phyloP scores from a whole-genome alignment of 2,329 filamentous ascomycete species.

The Chaetothyriales sp. region DNA sequence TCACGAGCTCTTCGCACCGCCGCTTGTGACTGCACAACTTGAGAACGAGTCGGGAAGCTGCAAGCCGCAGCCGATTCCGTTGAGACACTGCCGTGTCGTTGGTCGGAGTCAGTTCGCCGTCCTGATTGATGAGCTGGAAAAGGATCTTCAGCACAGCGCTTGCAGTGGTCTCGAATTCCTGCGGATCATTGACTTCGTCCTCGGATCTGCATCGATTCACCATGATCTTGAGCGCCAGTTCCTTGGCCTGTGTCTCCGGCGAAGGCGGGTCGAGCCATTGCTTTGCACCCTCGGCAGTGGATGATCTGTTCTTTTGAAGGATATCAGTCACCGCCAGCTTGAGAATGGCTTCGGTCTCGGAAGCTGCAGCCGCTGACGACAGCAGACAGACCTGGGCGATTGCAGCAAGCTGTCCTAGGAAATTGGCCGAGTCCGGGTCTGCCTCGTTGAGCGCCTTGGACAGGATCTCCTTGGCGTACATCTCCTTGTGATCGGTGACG shows the following conservation, averaged over 20 bases:
- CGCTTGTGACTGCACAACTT: conserved; percentile 68
- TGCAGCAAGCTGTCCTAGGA: conserved; percentile 43
- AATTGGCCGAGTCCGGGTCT: conserved; percentile 56
- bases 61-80: conserved; percentile 62
- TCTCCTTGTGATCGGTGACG: conserved; percentile 59
- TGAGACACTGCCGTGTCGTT: conserved; percentile 63
- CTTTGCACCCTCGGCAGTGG: conserved; percentile 19
- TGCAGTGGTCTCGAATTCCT: conserved; percentile 35
- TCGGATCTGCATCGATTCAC: conserved; percentile 67
- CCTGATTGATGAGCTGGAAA: conserved; percentile 55
- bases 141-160: conserved; percentile 63
- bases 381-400: conserved; percentile 58
- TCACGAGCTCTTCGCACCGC: conserved; percentile 58
- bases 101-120: conserved; percentile 66
- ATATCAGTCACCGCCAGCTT: conserved; percentile 63
- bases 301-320: conserved; percentile 47
- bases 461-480: conserved; percentile 72
- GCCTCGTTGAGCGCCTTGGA: conserved; percentile 60
- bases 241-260: conserved; percentile 69
- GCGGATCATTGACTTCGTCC: conserved; percentile 34
- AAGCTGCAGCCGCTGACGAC: conserved; percentile 55
- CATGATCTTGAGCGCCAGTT: conserved; percentile 66
- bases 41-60: conserved; percentile 63
- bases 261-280: conserved; percentile 58
- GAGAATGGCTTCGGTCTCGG: conserved; percentile 60